Conservation (phyloP, 2,329 filamentous ascomycete genomes). For the Epichloe brachyelytri region DNA sequence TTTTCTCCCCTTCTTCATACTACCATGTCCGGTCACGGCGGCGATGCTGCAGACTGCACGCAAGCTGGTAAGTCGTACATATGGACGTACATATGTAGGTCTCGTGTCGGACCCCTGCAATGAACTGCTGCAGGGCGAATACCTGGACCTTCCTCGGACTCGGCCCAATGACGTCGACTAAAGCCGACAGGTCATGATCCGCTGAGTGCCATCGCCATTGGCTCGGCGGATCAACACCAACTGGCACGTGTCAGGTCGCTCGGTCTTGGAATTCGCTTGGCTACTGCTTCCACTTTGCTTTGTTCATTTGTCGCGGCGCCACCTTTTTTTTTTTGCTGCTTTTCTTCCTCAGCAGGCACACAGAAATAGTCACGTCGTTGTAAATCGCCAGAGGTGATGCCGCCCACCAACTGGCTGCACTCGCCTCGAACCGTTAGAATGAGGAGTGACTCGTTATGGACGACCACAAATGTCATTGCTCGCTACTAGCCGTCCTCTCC, state of each 20-base stretch:
- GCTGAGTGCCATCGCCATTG: background rate
- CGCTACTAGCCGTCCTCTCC: background rate
- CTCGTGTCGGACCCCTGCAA: background rate
- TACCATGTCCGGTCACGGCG: background rate
- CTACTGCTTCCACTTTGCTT: background rate
- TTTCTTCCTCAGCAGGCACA: too few relatives aligned
- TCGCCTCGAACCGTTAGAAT: too few relatives aligned
- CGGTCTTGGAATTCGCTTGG: background rate
- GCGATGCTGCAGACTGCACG: background rate
- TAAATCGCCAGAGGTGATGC: too few relatives aligned
- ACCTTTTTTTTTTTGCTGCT: too few relatives aligned
- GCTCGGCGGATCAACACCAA: background rate
- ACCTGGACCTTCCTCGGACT: too few relatives aligned
- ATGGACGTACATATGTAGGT: too few relatives aligned
- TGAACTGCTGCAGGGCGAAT: background rate
- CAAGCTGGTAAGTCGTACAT: background rate
- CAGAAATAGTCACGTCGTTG: too few relatives aligned
- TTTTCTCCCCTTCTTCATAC: background rate
- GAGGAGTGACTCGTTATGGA: too few relatives aligned
- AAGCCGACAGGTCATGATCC: too few relatives aligned
- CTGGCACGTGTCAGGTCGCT: background rate
- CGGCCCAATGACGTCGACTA: too few relatives aligned
- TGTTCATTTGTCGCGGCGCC: background rate
- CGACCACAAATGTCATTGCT: background rate
- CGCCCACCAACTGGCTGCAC: too few relatives aligned